phyloP scores from a whole-genome alignment of 2,329 filamentous ascomycete species.

The Trichoderma sp. region DNA sequence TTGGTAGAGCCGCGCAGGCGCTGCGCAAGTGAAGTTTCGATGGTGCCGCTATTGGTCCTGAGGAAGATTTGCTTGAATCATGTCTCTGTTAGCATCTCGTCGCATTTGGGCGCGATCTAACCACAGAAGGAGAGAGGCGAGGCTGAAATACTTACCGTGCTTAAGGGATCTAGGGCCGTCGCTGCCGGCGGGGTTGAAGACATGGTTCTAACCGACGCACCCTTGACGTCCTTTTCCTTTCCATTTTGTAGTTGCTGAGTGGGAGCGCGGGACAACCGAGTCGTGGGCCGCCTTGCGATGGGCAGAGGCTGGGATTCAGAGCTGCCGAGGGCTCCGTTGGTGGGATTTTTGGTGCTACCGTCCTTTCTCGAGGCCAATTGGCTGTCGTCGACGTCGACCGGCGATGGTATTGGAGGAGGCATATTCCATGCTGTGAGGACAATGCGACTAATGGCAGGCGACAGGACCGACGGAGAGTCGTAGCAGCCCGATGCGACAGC shows the following conservation, averaged over 20 bases:
- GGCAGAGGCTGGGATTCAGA: slow-evolving; percentile 28
- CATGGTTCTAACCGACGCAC: slow-evolving; percentile 26
- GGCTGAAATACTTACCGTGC: slow-evolving; percentile 31
- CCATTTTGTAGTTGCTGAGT: slow-evolving; percentile 52
- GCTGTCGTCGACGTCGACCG: slow-evolving; percentile 28
- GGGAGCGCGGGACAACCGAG: slow-evolving; percentile 52
- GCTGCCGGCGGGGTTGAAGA: slow-evolving; percentile 27
- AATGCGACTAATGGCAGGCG: background rate
- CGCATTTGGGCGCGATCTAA: background rate
- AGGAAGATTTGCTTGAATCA: slow-evolving; percentile 38
- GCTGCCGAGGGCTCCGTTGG: slow-evolving; percentile 26
- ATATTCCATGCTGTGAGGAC: slow-evolving; percentile 37
- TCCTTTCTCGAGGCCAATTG: slow-evolving; percentile 28
- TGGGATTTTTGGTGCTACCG: slow-evolving; percentile 27
- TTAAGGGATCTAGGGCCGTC: slow-evolving; percentile 38
- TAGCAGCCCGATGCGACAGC: slow-evolving; percentile 7
- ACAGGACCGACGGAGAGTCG: slow-evolving; percentile 7
- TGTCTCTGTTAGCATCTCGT: background rate
- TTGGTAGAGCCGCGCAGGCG: slow-evolving; percentile 51
- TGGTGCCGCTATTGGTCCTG: slow-evolving; percentile 34
- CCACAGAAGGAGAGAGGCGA: background rate
- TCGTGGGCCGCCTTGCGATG: slow-evolving; percentile 22
- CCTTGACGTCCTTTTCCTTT: slow-evolving; percentile 34
- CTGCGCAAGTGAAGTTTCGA: slow-evolving; percentile 49
- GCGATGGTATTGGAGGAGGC: slow-evolving; percentile 31